phyloP scores from a whole-genome alignment of 1,284 basidiomycete species.

The Austroboletus niveus region DNA sequence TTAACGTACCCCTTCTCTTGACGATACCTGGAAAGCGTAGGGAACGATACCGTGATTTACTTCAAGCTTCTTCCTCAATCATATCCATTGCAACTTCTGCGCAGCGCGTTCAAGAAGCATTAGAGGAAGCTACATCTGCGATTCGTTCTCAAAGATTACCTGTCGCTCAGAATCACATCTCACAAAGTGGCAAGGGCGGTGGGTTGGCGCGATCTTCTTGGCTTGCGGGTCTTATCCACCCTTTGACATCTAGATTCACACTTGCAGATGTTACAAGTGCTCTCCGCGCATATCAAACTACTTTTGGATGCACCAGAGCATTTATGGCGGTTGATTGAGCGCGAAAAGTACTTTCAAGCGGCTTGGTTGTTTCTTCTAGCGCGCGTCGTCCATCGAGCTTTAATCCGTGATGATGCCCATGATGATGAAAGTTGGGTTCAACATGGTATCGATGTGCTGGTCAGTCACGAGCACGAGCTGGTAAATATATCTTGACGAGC shows the following conservation, averaged over 20 bases:
- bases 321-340: conserved; percentile 81
- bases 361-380: conserved; percentile 87
- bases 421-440: conserved; percentile 60
- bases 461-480: conserved; percentile 33
- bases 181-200: conserved; percentile 51
- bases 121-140: conserved; percentile 57
- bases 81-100: conserved; percentile 72
- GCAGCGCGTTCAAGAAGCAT: conserved; percentile 53
- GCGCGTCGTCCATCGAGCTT: conserved; percentile 71
- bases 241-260: conserved; percentile 51
- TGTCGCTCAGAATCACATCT: conserved; percentile 41
- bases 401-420: conserved; percentile 56
- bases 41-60: conserved; percentile 90
- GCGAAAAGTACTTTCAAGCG: conserved; percentile 74
- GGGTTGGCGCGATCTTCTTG: conserved; percentile 11
- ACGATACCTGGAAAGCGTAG: conserved; percentile 60
- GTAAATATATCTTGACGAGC: conserved; percentile 8
- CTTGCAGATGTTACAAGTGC: conserved; percentile 65
- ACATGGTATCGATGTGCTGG: conserved; percentile 63
- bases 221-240: conserved; percentile 1
- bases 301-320: conserved; percentile 87
- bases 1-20: conserved; percentile 21
- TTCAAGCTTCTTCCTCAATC: conserved; percentile 89
- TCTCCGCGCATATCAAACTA: conserved; percentile 86
- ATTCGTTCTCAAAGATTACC: conserved; percentile 49